Base-by-base conservation (phyloP, 176 grass and related monocot species). In the Oryza officinalis region DNA sequence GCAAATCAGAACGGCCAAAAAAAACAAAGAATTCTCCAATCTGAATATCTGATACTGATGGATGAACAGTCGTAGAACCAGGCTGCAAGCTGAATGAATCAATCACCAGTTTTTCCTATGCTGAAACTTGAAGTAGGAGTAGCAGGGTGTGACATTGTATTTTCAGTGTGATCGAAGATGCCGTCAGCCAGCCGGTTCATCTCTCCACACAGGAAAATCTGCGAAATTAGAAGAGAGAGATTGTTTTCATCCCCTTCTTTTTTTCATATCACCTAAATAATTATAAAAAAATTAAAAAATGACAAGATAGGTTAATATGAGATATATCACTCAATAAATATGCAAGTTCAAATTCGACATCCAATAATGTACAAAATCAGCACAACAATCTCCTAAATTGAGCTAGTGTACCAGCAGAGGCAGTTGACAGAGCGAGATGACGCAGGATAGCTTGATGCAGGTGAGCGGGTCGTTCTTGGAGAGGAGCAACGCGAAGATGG, bases 371-470 rank as follows among this genome's bases (percentile, higher is more conserved):
- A 2, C 18, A 8, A 8, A 59, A 22, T 20, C 18, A 23, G 54
- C 18, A 60, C 8, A 10, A n/a, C 2, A 23, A 60, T 23, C 9
- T 60, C 8, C 5, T 60, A 10, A 60, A 60, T 60, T 60, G 1
- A 23, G 54, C 54, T 60, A n/a, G 5, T 26, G 41, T 61, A 93
- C 69, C 64, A 86, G 73, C 76, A 83, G 11, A 14, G 88, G 91
- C 4, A 93, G 63, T 13, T 74, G 46, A 27, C 85, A 90, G 46
- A 82, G 44, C 18, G 91, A 88, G 41, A 90, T 65, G 65, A 31
- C 61, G 75, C 85, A 86, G 67, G 91, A 86, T 10, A 88, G 79
- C 49, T 69, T 86, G 83, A 93, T 72, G 88, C 91, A 93, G 61
- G 85, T 88, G 69, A 85, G 46, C 3, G 69, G 74, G 68, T 85